A percentile compares a stretch with the other conserved stretches of the same genome.
Conservation (phyloP, 768 basidiomycete genomes). For the Lactifluus piperatus region DNA sequence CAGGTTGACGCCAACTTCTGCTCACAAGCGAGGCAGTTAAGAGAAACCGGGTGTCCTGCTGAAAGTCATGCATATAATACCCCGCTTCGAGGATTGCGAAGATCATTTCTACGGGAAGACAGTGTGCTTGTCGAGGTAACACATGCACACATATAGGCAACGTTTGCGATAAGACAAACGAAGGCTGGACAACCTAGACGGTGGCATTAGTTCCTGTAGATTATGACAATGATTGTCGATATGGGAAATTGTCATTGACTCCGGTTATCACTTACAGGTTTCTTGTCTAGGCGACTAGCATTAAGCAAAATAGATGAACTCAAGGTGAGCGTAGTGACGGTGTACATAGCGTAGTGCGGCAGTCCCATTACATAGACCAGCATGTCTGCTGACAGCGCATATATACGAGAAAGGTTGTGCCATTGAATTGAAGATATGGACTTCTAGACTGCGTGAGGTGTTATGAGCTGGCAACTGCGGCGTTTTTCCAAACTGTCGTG, state of each 20-base stretch:
- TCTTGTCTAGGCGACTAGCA: neutral
- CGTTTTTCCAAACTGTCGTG: neutral
- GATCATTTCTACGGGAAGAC: slow-evolving; percentile 55
- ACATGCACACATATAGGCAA: neutral
- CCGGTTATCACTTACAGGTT: neutral
- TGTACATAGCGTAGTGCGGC: neutral
- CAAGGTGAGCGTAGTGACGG: neutral
- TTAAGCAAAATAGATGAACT: neutral
- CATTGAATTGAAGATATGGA: neutral
- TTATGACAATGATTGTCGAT: neutral
- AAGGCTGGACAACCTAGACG: neutral
- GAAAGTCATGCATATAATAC: slow-evolving; percentile 32
- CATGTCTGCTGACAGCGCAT: neutral
- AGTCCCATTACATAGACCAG: neutral
- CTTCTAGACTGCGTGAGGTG: neutral
- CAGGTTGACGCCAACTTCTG: slow-evolving; percentile 52
- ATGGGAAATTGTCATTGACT: neutral
- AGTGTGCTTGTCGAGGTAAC: neutral
- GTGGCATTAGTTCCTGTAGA: neutral
- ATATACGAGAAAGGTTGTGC: neutral
- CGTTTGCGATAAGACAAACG: too few relatives aligned
- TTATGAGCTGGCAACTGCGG: neutral
- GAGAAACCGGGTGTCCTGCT: slow-evolving; percentile 32
- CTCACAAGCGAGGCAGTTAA: slow-evolving; percentile 52
- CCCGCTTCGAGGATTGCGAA: slow-evolving; percentile 54